phyloP scores from a whole-genome alignment of 768 basidiomycete genomes.

The Guyanaporus albipodus region DNA sequence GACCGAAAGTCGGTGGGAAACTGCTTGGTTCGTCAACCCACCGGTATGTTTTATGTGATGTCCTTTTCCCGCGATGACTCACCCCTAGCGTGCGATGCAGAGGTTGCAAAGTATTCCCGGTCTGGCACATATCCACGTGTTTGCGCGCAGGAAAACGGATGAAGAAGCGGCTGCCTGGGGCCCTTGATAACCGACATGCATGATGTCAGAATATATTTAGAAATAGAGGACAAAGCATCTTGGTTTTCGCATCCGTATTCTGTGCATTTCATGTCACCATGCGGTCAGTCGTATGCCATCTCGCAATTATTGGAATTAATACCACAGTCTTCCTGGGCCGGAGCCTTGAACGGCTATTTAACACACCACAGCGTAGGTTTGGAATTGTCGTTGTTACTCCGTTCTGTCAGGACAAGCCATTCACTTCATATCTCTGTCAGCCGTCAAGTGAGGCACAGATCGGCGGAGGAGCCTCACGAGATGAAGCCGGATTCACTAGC shows the following conservation, averaged over 20 bases:
- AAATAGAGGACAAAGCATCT: slow-evolving; percentile 3
- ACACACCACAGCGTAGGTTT: too few relatives aligned
- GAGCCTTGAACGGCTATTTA: too few relatives aligned
- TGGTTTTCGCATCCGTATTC: background rate
- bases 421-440: too few relatives aligned
- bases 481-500: too few relatives aligned
- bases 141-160: slow-evolving; percentile 55
- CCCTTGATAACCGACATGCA: slow-evolving; percentile 2
- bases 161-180: slow-evolving; percentile 21
- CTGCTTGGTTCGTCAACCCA: slow-evolving; percentile 89
- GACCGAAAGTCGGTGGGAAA: slow-evolving; percentile 77
- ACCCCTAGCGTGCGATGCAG: slow-evolving; percentile 33
- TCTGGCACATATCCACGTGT: slow-evolving; percentile 84
- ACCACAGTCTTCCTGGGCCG: too few relatives aligned
- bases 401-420: too few relatives aligned
- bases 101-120: slow-evolving; percentile 79
- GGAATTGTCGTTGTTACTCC: too few relatives aligned
- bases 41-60: slow-evolving; percentile 47
- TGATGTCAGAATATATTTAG: slow-evolving; percentile 1
- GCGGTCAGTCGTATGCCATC: background rate
- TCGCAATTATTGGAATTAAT: background rate
- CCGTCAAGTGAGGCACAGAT: too few relatives aligned
- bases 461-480: too few relatives aligned
- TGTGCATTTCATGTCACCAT: background rate
- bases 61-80: background rate